Evolutionary conservation across 2,329 filamentous ascomycete genomes (phyloP).

Genomic region (Alternaria hordeiaustralica): DNA sequence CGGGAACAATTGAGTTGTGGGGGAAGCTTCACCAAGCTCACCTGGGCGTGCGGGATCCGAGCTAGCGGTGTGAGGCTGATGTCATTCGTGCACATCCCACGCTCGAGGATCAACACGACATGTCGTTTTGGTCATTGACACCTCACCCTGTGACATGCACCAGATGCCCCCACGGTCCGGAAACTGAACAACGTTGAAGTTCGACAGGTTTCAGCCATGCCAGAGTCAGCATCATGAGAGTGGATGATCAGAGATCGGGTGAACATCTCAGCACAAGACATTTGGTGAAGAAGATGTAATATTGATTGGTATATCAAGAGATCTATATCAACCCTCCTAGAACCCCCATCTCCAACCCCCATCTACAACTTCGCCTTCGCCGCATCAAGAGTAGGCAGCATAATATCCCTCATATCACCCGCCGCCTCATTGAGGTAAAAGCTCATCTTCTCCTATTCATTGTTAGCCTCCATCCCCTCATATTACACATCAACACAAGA

Average conservation of each 20-base stretch:
- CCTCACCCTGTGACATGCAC: background rate
- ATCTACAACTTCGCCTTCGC: slow-evolving; percentile 86
- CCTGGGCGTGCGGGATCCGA: background rate
- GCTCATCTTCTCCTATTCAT: slow-evolving; percentile 76
- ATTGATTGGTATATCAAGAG: background rate
- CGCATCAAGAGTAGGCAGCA: slow-evolving; percentile 78
- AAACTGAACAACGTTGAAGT: no score
- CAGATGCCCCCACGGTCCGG: no score
- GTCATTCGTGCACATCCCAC: background rate
- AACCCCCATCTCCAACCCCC: background rate
- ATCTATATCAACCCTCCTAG: background rate
- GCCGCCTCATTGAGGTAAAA: slow-evolving; percentile 96
- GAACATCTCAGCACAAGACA: background rate
- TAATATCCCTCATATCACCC: slow-evolving; percentile 83
- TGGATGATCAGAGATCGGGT: no score
- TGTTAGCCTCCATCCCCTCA: slow-evolving; percentile 19
- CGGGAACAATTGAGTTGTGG: slow-evolving; percentile 6
- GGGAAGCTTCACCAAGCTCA: slow-evolving; percentile 13
- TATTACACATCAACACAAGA: background rate
- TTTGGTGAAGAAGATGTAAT: background rate
- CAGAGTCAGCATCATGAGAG: no score
- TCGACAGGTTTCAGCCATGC: no score
- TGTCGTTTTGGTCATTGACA: background rate
- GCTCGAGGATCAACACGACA: background rate
- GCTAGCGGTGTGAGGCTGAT: background rate